Percentiles rank a stretch among this genome's conserved stretches.
Conservation (phyloP, 2,329 filamentous ascomycete species). For the Leptoxyphium fumago region DNA sequence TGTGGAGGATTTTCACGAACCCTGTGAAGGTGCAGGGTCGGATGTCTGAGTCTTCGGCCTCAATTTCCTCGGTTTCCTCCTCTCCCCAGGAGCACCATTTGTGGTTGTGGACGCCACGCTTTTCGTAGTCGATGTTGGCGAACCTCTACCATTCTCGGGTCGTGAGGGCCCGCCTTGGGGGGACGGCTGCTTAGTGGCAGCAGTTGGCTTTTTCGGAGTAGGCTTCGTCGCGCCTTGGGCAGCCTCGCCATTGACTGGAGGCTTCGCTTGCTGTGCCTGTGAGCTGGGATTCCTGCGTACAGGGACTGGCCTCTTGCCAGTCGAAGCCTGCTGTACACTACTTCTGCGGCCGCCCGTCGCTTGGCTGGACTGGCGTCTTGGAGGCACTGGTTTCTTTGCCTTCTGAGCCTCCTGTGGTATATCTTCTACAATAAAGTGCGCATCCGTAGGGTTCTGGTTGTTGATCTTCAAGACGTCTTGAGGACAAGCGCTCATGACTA, state of each 20-base stretch:
- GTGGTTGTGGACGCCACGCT: background rate
- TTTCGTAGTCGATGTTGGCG: background rate
- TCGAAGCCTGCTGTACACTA: background rate
- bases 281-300: background rate
- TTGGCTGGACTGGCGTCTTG: background rate
- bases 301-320: background rate
- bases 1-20: too few species aligned
- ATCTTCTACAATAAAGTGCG: conserved; percentile 27
- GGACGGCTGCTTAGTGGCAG: background rate
- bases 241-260: background rate
- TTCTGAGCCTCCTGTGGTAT: conserved; percentile 9
- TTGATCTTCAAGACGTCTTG: conserved; percentile 31
- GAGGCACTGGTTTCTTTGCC: conserved; percentile 8
- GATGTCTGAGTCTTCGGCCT: conserved; percentile 4
- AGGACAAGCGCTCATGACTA: conserved; percentile 34
- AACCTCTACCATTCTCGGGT: background rate
- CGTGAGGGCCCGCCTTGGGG: background rate
- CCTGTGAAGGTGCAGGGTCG: too few species aligned
- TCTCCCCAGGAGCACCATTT: conserved; percentile 11
- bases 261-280: background rate
- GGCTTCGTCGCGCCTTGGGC: background rate
- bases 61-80: conserved; percentile 18
- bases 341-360: background rate
- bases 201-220: background rate
- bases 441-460: conserved; percentile 26